These are phyloP conservation scores for Globisporangium canariense DNA, from an alignment of 352 stramenopile genomes.

Conservation along the genomic window DNA sequence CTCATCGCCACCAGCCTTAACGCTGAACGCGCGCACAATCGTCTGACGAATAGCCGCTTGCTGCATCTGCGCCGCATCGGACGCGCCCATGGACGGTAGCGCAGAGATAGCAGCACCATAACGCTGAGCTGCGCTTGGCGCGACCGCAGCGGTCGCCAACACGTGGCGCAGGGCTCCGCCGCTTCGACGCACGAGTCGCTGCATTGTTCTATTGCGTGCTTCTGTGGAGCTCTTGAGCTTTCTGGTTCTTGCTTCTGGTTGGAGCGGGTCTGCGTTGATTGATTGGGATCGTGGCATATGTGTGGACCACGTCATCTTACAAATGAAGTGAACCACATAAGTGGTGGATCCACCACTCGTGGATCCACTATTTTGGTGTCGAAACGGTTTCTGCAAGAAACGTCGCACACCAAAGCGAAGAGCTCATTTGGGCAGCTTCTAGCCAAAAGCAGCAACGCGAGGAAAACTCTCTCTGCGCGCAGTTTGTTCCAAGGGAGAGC, in stretches of 20 bases:
- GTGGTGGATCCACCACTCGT: background rate
- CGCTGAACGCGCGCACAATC: constrained; percentile 23
- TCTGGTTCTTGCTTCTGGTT: background rate
- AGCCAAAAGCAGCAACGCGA: background rate
- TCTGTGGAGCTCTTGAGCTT: background rate
- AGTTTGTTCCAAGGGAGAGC: background rate
- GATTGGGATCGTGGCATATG: background rate
- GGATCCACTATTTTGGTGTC: background rate
- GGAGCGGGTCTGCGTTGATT: constrained; percentile 2
- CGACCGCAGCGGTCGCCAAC: background rate
- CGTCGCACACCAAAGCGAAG: constrained; percentile 2
- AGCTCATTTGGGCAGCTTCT: background rate
- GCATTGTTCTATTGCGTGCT: constrained; percentile 4
- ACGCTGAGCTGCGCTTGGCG: background rate
- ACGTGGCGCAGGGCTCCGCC: background rate
- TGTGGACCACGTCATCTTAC: background rate
- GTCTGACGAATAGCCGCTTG: background rate
- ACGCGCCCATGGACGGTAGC: background rate
- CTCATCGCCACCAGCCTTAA: background rate
- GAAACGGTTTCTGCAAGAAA: background rate
- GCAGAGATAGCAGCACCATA: background rate
- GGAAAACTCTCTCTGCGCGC: background rate
- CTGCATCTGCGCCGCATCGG: background rate
- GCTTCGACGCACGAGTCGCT: constrained; percentile 9
- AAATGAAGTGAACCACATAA: background rate